These are phyloP conservation scores for Nakazawaea siamensis DNA, from an alignment of 805 yeast species.

Conservation along the genomic window DNA sequence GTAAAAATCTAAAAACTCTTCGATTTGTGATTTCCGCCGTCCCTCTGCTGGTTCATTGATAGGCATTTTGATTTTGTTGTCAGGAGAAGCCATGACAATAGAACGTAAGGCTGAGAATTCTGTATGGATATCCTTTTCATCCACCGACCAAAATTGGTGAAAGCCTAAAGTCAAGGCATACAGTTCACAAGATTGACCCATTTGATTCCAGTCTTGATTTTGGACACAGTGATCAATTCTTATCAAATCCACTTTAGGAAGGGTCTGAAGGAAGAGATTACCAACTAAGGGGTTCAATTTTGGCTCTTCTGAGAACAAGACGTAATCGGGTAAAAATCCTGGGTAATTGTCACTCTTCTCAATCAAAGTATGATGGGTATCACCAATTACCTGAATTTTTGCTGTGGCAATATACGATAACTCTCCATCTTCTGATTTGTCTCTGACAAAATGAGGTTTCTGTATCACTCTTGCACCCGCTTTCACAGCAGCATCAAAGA, in stretches of 20 bases:
- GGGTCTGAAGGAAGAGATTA: constrained; percentile 14
- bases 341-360: constrained; percentile 28
- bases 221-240: constrained; percentile 76
- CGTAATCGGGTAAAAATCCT: constrained; percentile 49
- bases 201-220: constrained; percentile 62
- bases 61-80: constrained; percentile 68
- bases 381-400: constrained; percentile 45
- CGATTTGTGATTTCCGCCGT: constrained; percentile 62
- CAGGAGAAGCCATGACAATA: constrained; percentile 65
- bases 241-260: constrained; percentile 27
- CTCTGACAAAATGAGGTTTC: constrained; percentile 12
- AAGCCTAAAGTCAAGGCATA: constrained; percentile 64
- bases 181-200: constrained; percentile 48
- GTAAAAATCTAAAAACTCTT: constrained; percentile 68
- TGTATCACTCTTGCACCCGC: constrained; percentile 42
- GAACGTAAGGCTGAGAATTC: constrained; percentile 63
- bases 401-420: constrained; percentile 35
- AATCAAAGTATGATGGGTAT: constrained; percentile 62
- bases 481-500: constrained; percentile 36
- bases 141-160: constrained; percentile 79
- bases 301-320: constrained; percentile 1
- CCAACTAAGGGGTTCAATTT: constrained; percentile 10
- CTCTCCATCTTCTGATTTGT: constrained; percentile 15
- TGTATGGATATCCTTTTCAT: constrained; percentile 67
- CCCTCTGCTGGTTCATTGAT: constrained; percentile 80